Evolutionary conservation across 1,284 basidiomycete species (phyloP), one percentile per base, ranked within the genome.

Genomic region (Irpex sp.): DNA sequence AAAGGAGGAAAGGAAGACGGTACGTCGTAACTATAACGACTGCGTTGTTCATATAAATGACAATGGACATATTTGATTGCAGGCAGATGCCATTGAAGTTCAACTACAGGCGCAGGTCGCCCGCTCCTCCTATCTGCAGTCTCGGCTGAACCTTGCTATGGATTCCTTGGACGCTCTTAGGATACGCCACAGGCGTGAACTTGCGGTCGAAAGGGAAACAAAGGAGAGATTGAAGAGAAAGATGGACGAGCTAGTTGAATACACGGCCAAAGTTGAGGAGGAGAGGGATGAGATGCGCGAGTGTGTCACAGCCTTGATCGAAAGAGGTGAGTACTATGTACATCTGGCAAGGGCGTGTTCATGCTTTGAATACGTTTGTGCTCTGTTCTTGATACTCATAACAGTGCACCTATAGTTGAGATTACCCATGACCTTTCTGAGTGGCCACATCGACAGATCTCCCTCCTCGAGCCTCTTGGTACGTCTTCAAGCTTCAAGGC

Each of bases 251-350:
- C 79, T 76, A 65, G 68, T 68, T 26, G 67, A 69, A 3, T 65
- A 73, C 11, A 74, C 79, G 8, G 76, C 70, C 57, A 70, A 65
- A 6, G 71, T 77, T 4, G 82, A 86, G 69, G 69, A 68, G 3
- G 84, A 88, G 68, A 76, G 75, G 63, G 83, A 86, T 66, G 82
- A 85, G 60, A 70, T 85, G 68, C 76, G 79, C 64, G 83, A 83
- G 57, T 83, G 78, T 5, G 83, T 88, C 0, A 68, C 80, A 51
- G 74, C 80, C 63, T 72, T 88, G 51, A 78, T 86, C 17, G 77
- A 84, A 68, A 86, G 84, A 84, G 83, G 88, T 88, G 68, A 56
- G 80, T 66, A 17, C 8, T 17, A 39, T 15, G 26, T 26, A 26
- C 43, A 47, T 55, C 4, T 31, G 3, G 7, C 9, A 19, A n/a